A percentile compares a stretch with the other conserved stretches of the same genome.
Evolutionary conservation across 805 yeast genomes (phyloP).

Genomic region (Wickerhamiella siamensis): DNA sequence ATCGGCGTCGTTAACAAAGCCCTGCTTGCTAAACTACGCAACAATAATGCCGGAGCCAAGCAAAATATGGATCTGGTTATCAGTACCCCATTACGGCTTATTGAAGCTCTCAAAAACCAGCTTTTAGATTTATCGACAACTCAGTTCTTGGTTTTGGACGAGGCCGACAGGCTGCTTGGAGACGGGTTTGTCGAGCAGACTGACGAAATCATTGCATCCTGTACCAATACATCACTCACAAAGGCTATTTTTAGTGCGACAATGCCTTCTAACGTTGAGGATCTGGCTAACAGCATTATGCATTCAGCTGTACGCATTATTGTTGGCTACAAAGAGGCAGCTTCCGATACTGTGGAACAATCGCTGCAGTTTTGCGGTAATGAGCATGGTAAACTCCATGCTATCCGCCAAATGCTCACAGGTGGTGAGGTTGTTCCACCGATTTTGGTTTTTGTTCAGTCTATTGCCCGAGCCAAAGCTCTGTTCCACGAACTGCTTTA

Average conservation of each 20-base stretch:
- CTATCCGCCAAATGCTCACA: conserved; percentile 68
- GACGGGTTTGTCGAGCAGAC: conserved; percentile 78
- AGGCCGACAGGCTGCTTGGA: conserved; percentile 90
- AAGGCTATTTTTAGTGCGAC: conserved; percentile 91
- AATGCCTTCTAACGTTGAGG: conserved; percentile 84
- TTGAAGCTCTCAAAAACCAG: conserved; percentile 56
- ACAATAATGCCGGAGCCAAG: conserved; percentile 38
- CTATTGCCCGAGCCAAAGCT: conserved; percentile 88
- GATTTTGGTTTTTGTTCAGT: conserved; percentile 78
- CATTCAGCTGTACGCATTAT: conserved; percentile 70
- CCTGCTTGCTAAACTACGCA: conserved; percentile 46
- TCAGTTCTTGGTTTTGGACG: conserved; percentile 76
- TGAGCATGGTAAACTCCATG: conserved; percentile 90
- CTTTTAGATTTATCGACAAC: conserved; percentile 48
- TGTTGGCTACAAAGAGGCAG: conserved; percentile 89
- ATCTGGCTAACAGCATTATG: conserved; percentile 76
- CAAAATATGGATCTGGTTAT: conserved; percentile 66
- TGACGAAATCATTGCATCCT: conserved; percentile 59
- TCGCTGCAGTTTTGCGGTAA: conserved; percentile 73
- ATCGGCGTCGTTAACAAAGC: conserved; percentile 59
- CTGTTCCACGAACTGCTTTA: conserved; percentile 83
- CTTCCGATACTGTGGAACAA: conserved; percentile 71
- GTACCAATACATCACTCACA: conserved; percentile 32
- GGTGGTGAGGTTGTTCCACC: conserved; percentile 82
- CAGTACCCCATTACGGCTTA: conserved; percentile 77